Evolutionary conservation across 139 green algal species (phyloP).

Genomic region (Trebouxia sp.): DNA sequence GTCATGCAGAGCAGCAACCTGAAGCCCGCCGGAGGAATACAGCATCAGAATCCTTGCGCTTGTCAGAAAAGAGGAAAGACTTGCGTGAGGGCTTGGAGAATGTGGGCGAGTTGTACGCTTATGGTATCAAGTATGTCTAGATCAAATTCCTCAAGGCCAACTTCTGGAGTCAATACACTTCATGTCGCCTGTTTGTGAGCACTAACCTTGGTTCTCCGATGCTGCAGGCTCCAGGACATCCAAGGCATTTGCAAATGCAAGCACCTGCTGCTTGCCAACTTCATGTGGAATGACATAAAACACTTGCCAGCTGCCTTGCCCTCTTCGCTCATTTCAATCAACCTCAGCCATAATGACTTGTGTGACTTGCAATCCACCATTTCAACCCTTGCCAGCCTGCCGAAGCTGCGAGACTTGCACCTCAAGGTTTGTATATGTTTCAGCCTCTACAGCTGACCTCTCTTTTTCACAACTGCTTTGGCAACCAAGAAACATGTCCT

Average conservation of each 20-base stretch:
- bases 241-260: neutral
- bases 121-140: no score
- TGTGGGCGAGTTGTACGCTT: no score
- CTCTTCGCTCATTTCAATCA: neutral
- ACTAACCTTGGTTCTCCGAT: no score
- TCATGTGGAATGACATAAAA: neutral
- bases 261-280: neutral
- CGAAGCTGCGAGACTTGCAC: neutral
- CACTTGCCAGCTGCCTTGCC: neutral
- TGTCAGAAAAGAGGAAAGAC: no score
- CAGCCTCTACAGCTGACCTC: no score
- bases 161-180: no score
- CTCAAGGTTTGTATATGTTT: constrained; percentile 17
- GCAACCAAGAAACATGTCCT: neutral
- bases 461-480: neutral
- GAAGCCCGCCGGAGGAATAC: no score
- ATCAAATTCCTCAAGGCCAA: no score
- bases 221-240: neutral
- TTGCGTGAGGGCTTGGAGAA: no score
- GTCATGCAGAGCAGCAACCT: no score
- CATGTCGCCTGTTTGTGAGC: no score
- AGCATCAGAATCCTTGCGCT: no score
- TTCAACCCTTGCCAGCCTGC: neutral
- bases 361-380: neutral
- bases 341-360: neutral